Evolutionary conservation across 768 basidiomycete species (phyloP).

Genomic region (Rhizopogon salebrosus): DNA sequence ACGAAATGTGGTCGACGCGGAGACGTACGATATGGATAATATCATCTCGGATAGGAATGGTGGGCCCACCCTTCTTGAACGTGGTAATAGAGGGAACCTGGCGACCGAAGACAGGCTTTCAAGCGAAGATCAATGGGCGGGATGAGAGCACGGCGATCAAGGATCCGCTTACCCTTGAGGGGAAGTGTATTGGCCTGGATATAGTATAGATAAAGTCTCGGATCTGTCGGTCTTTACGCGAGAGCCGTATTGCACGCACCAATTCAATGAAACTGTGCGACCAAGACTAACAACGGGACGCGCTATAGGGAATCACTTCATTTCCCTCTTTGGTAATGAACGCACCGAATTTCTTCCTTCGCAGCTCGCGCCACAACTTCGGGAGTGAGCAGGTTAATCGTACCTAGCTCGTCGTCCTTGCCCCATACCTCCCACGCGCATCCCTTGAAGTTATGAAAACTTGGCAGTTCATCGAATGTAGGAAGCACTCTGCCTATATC

Average conservation of each 20-base stretch:
- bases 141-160: background rate
- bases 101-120: constrained; percentile 52
- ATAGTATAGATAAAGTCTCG: background rate
- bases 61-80: constrained; percentile 16
- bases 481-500: constrained; percentile 25
- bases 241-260: constrained; percentile 34
- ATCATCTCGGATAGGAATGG: constrained; percentile 32
- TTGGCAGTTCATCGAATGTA: constrained; percentile 44
- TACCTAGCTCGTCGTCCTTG: constrained; percentile 59
- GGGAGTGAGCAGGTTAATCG: constrained; percentile 59
- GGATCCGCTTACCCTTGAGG: constrained; percentile 42
- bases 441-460: constrained; percentile 39
- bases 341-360: constrained; percentile 52
- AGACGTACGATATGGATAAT: constrained; percentile 50
- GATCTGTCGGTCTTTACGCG: background rate
- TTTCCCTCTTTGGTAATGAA: constrained; percentile 7
- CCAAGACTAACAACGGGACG: constrained; percentile 22
- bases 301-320: background rate
- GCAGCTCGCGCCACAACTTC: constrained; percentile 57
- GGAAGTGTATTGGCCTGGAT: constrained; percentile 62
- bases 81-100: constrained; percentile 49
- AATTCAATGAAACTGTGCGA: constrained; percentile 54
- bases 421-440: constrained; percentile 74
- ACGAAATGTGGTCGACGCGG: background rate
- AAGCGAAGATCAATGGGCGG: background rate